Evolutionary conservation across 306 rosid genomes (phyloP), one percentile per base, ranked within the genome.

Genomic region (Casuarina cunninghamiana): DNA sequence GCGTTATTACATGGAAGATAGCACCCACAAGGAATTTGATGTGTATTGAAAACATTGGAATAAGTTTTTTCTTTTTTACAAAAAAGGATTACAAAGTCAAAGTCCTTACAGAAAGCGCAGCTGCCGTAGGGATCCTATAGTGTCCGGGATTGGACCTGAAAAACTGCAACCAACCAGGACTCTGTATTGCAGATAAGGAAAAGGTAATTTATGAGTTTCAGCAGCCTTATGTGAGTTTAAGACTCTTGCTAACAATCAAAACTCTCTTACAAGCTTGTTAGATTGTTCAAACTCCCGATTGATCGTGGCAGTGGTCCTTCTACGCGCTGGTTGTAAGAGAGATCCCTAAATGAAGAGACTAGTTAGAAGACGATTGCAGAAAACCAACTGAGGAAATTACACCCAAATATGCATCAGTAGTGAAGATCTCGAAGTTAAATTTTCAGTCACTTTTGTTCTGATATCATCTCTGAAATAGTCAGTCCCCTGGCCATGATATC

Each of bases 261-360:
- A 58, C 26, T 58, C 26, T 6, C 39, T 26, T n/a, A 58, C 65
- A 58, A 58, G 65, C 6, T 17, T 58, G 35, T 3, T 58, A 58
- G 65, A 5, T 3, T 58, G 15, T 21, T 58, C 65, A 58, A 58
- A 58, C 10, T 58, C 39, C 39, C 65, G 26, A 58, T 58, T 21
- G 9, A 13, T 9, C 8, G 39, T 58, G 65, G 65, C 9, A 58
- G 65, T 58, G 39, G 35, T 58, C 65, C 65, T 9, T 11, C 26
- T 38, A 58, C 0, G 39, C 9, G 0, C 39, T 0, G 7, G 65
- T 58, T 58, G 65, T 5, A 58, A 9, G 65, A 58, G 1, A 58
- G 65, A 58, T 58, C 65, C 65, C 65, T 58, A 58, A 19, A 58
- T 9, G 65, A 58, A 58, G 65, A 58, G 3, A 13, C 65, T 21